phyloP scores from a whole-genome alignment of 2,329 filamentous ascomycete genomes.

The Phialophora macrospora region DNA sequence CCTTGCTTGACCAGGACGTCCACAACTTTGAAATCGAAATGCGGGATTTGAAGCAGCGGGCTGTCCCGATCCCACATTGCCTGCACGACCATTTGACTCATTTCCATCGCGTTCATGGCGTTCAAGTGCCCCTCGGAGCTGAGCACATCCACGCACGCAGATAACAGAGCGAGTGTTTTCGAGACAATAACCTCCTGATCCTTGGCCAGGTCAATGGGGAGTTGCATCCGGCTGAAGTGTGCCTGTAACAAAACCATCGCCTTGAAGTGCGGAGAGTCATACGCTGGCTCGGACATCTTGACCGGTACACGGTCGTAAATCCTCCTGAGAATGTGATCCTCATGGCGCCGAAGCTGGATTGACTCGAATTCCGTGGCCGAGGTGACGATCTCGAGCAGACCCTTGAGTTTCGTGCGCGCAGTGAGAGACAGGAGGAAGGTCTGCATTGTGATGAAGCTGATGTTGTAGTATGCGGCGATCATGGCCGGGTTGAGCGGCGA shows the following conservation, averaged over 20 bases:
- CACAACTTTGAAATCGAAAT: constrained; percentile 83
- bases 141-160: constrained; percentile 90
- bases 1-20: constrained; percentile 48
- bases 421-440: constrained; percentile 92
- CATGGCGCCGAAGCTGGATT: constrained; percentile 91
- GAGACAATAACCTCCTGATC: constrained; percentile 88
- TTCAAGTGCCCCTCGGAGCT: constrained; percentile 96
- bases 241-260: constrained; percentile 96
- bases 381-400: constrained; percentile 93
- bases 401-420: constrained; percentile 90
- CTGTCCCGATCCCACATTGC: constrained; percentile 99
- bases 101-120: constrained; percentile 97
- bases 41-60: constrained; percentile 95
- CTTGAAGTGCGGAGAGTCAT: constrained; percentile 97
- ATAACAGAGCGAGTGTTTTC: constrained; percentile 84
- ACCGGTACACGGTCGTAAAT: constrained; percentile 95
- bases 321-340: constrained; percentile 82
- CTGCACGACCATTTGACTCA: constrained; percentile 98
- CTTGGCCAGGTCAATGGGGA: constrained; percentile 92
- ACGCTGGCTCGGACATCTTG: constrained; percentile 86
- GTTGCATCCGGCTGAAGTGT: constrained; percentile 95
- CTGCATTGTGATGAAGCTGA: constrained; percentile 99
- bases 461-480: constrained; percentile 99
- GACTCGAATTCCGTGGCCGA: constrained; percentile 96
- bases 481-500: constrained; percentile 92